A percentile compares a stretch with the other conserved stretches of the same genome.
Conservation (phyloP, 345 rosid genomes). For the Salix exigua region DNA sequence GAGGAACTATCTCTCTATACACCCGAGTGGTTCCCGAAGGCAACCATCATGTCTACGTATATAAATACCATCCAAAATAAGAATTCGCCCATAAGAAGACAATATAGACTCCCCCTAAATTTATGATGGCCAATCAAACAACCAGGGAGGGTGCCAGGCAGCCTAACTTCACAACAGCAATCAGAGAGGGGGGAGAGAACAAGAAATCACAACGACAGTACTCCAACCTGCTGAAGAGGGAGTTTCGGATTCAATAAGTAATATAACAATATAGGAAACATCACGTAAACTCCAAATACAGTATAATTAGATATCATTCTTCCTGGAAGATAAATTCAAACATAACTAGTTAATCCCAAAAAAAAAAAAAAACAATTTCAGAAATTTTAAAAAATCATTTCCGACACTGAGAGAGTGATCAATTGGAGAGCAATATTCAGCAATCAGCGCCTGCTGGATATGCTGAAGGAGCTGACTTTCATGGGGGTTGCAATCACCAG, state of each 20-base stretch:
- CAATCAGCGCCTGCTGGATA: constrained; percentile 69
- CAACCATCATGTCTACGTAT: constrained; percentile 18
- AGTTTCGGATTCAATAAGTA: neutral
- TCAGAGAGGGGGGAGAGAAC: neutral
- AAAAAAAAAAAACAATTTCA: neutral
- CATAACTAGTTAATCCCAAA: neutral
- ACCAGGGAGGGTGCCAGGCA: neutral
- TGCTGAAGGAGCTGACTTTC: constrained; percentile 98
- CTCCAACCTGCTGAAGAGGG: neutral
- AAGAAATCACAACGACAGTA: neutral
- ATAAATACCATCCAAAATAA: constrained; percentile 4
- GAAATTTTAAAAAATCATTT: constrained; percentile 4
- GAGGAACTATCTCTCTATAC: constrained; percentile 15
- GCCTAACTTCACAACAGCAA: neutral
- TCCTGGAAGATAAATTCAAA: constrained; percentile 1
- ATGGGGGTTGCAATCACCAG: constrained; percentile 90
- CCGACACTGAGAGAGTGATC: constrained; percentile 5
- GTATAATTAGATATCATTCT: constrained; percentile 11
- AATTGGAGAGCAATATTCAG: neutral
- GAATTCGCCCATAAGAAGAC: constrained; percentile 4
- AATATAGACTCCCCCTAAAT: constrained; percentile 5
- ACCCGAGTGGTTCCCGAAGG: constrained; percentile 9
- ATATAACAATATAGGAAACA: constrained; percentile 8
- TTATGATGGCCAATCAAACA: neutral
- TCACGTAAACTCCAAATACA: neutral